These are phyloP conservation scores for Thelonectria olida DNA, from an alignment of 2,329 filamentous ascomycete species.

Conservation along the genomic window DNA sequence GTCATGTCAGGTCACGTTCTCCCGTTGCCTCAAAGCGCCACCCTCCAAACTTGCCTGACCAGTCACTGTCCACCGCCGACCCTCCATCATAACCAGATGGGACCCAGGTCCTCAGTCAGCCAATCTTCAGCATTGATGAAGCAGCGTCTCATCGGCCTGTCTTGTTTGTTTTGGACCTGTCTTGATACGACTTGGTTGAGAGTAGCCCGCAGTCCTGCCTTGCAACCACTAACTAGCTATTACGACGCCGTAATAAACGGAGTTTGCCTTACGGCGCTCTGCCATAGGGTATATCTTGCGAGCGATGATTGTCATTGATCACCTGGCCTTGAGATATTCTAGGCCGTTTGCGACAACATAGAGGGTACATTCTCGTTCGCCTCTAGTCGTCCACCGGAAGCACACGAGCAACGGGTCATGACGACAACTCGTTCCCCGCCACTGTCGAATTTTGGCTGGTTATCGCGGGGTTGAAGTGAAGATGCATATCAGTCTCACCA, in stretches of 20 bases:
- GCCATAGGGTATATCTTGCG: not conserved
- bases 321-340: no score
- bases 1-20: constrained; percentile 43
- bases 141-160: constrained; percentile 1
- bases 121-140: constrained; percentile 15
- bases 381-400: no score
- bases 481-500: no score
- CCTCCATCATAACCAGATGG: constrained; percentile 32
- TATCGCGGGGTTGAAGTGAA: constrained; percentile 1
- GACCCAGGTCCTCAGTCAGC: constrained; percentile 24
- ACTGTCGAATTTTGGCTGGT: not conserved
- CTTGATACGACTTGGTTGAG: constrained; percentile 8
- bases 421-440: constrained; percentile 3
- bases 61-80: constrained; percentile 32
- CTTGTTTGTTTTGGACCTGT: not conserved
- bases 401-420: constrained; percentile 15
- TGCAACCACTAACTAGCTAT: not conserved
- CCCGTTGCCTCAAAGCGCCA: constrained; percentile 29
- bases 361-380: no score
- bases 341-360: no score
- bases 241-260: constrained; percentile 34
- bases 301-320: not conserved
- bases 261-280: no score
- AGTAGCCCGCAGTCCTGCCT: constrained; percentile 3
- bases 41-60: constrained; percentile 29